Evolutionary conservation across 2,329 filamentous ascomycete species (phyloP), one percentile per base, ranked within the genome.

Genomic region (Cordyceps farinosa): DNA sequence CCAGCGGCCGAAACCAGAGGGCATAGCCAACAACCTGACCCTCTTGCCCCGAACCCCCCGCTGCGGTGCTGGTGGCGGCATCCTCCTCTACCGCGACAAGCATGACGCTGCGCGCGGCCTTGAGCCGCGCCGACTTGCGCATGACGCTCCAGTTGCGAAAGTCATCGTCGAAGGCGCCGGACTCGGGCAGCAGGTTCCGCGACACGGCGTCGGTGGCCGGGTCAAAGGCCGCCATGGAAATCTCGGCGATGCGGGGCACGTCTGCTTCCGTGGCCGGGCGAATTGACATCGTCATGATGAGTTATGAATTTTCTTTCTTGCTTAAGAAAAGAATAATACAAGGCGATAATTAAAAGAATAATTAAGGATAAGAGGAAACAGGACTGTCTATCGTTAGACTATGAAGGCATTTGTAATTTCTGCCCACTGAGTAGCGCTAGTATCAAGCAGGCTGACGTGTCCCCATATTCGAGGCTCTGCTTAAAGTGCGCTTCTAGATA

Each of bases 141-240:
- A 52, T 13, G n/a, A 61, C 36, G 11, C 66, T 62, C 66, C 65
- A 66, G 13, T 45, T 5, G 44, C 44, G 45, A 10, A 59, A 48
- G 6, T 38, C 56, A 7, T 38, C 17, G 13, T 6, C 22, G 5
- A 51, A 42, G 10, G 61, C 22, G 17, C 58, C 44, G n/a, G 55
- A 61, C 32, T 45, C 40, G 4, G 65, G 55, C 30, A 67, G 63
- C 9, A 67, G 57, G 30, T 64, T 53, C n/a, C 62, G 59, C 29
- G 65, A 54, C 42, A 67, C 56, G 59, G 61, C 61, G 50, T 67
- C 66, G 13, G 64, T 67, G 50, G 58, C 62, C 11, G 66, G 66
- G 22, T 66, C 61, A 42, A 67, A 67, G 11, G 45, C 59, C 9
- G 45, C 52, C 38, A 53, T 59, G 32, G 67, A 62, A 27, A 68